These are phyloP conservation scores for Fusarium equiseti DNA, from an alignment of 2,329 filamentous ascomycete genomes.

Conservation along the genomic window DNA sequence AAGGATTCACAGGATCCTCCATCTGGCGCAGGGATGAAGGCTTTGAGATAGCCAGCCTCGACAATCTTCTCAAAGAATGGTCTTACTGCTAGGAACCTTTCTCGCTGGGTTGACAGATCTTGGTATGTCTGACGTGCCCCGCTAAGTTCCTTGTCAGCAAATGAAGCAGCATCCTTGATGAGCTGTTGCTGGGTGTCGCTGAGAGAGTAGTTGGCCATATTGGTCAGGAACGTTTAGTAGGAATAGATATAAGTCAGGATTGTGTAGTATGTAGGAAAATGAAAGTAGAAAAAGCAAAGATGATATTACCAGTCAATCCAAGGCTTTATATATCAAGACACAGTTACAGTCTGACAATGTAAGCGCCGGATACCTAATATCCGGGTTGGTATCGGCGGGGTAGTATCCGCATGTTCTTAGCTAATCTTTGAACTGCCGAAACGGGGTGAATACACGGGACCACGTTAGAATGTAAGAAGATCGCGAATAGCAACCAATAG, in stretches of 20 bases:
- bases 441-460: neutral
- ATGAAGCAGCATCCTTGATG: neutral
- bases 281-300: neutral
- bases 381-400: neutral
- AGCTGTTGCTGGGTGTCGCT: neutral
- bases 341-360: neutral
- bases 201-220: neutral
- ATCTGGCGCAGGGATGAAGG: neutral
- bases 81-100: neutral
- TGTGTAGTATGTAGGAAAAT: neutral
- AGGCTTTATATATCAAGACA: neutral
- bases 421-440: neutral
- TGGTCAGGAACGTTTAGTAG: neutral
- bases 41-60: neutral
- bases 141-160: neutral
- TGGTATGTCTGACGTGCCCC: neutral
- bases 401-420: neutral
- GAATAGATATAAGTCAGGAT: neutral
- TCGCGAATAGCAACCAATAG: neutral
- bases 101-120: neutral
- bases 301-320: neutral
- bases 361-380: neutral
- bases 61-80: neutral
- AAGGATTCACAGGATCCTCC: constrained; percentile 1
- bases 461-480: neutral